Evolutionary conservation across 495 filamentous ascomycete genomes (phyloP).

Genomic region (Penicillium pulvis): DNA sequence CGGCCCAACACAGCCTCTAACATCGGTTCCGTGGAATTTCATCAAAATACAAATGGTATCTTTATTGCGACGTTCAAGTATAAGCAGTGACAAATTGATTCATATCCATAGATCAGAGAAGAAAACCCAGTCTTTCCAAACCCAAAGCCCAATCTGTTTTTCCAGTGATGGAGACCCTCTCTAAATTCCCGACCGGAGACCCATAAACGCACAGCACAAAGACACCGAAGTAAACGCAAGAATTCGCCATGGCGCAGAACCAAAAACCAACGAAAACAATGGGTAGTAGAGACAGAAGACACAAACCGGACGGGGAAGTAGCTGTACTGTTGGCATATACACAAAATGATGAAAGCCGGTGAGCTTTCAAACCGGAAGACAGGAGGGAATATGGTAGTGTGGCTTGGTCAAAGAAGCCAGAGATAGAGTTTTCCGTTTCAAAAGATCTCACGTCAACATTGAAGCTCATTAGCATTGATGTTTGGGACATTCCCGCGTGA

Average conservation of each 20-base stretch:
- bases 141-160: conserved; percentile 27
- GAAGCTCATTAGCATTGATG: conserved; percentile 5
- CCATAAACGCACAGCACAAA: conserved; percentile 28
- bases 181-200: conserved; percentile 36
- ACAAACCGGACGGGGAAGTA: neutral
- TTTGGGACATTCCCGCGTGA: neutral
- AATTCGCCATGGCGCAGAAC: conserved; percentile 6
- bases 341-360: conserved; percentile 16
- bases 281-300: conserved; percentile 14
- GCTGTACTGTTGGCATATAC: conserved; percentile 29
- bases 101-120: conserved; percentile 25
- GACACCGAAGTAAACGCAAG: conserved; percentile 22
- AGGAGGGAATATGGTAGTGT: neutral
- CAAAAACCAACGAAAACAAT: conserved; percentile 1
- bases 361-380: neutral
- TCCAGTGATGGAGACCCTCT: conserved; percentile 41
- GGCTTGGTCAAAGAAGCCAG: neutral
- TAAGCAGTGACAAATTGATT: conserved; percentile 21
- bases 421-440: conserved; percentile 1
- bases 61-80: conserved; percentile 18
- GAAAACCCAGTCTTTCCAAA: conserved; percentile 22
- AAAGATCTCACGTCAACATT: neutral
- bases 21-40: neutral
- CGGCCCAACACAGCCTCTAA: too few species aligned
- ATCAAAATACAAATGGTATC: conserved; percentile 10